phyloP scores from a whole-genome alignment of 2,329 filamentous ascomycete species.

The Trichoderma gracile region DNA sequence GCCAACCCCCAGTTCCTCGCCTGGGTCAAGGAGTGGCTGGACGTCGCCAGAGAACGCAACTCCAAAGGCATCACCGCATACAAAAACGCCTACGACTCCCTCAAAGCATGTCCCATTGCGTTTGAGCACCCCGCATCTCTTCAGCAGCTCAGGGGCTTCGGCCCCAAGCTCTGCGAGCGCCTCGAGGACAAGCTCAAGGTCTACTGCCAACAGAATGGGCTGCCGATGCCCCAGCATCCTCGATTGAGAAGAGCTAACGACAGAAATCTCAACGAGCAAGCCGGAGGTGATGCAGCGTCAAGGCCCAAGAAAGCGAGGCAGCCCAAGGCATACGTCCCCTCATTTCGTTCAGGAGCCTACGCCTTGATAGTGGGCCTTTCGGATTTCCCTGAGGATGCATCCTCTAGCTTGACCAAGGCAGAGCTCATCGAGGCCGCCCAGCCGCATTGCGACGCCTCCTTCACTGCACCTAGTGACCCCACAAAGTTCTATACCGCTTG shows the following conservation, averaged over 20 bases:
- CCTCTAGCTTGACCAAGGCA: constrained; percentile 62
- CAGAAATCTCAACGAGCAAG: constrained; percentile 36
- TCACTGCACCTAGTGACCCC: constrained; percentile 65
- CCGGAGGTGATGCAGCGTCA: constrained; percentile 40
- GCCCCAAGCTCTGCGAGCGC: constrained; percentile 68
- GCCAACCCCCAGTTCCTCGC: constrained; percentile 70
- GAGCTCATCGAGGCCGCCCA: constrained; percentile 70
- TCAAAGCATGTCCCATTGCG: constrained; percentile 70
- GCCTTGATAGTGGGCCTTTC: constrained; percentile 69
- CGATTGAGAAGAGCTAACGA: constrained; percentile 44
- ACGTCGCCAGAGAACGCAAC: constrained; percentile 66
- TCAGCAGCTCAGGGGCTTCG: constrained; percentile 71
- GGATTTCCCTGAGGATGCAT: constrained; percentile 55
- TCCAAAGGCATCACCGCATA: constrained; percentile 72
- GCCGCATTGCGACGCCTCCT: constrained; percentile 71
- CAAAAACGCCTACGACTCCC: constrained; percentile 72
- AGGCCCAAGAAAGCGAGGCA: constrained; percentile 54
- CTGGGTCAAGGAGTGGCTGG: constrained; percentile 78
- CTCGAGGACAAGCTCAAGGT: constrained; percentile 62
- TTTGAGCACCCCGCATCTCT: constrained; percentile 74
- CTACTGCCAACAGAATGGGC: constrained; percentile 65
- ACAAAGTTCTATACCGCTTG: constrained; percentile 77
- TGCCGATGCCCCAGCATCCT: constrained; percentile 66
- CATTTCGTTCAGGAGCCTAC: constrained; percentile 72
- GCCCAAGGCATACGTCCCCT: constrained; percentile 69